Evolutionary conservation across 1,284 basidiomycete genomes (phyloP).

Genomic region (Ustilago nuda): DNA sequence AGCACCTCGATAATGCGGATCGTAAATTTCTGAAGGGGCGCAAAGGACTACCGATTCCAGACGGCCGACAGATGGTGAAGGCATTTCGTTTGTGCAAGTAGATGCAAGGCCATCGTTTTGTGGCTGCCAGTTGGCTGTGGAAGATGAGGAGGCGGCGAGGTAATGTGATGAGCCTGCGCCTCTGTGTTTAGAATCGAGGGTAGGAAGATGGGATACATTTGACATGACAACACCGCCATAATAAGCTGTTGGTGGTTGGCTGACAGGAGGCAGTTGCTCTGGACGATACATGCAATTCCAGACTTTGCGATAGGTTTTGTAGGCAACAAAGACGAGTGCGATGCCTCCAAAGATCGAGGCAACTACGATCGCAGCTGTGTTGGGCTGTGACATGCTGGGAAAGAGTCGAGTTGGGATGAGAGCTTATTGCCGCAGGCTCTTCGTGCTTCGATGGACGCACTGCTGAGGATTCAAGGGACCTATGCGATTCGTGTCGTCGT

Average conservation of each 20-base stretch:
- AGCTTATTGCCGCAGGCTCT: background rate
- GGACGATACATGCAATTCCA: conserved; percentile 43
- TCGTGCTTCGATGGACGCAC: background rate
- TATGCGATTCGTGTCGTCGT: background rate
- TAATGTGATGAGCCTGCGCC: conserved; percentile 17
- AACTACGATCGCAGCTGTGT: conserved; percentile 57
- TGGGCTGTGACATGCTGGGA: conserved; percentile 55
- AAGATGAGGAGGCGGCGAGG: conserved; percentile 19
- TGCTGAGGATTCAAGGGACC: background rate
- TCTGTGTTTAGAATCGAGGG: conserved; percentile 9
- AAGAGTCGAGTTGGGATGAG: background rate
- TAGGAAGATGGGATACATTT: conserved; percentile 19
- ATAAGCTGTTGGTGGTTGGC: conserved; percentile 45
- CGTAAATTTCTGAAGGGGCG: conserved; percentile 37
- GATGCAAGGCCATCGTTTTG: conserved; percentile 32
- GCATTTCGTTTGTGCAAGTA: conserved; percentile 33
- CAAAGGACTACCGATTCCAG: conserved; percentile 34
- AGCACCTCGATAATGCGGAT: conserved; percentile 29
- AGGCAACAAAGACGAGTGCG: conserved; percentile 45
- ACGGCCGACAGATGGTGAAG: conserved; percentile 30
- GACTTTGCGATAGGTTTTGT: conserved; percentile 50
- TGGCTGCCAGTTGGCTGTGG: conserved; percentile 14
- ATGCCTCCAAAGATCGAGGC: conserved; percentile 57
- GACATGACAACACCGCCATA: conserved; percentile 35
- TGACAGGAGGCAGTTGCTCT: conserved; percentile 49